phyloP scores from a whole-genome alignment of 225 moss, liverwort and hornwort genomes.

The Sphagnum tenellum region DNA sequence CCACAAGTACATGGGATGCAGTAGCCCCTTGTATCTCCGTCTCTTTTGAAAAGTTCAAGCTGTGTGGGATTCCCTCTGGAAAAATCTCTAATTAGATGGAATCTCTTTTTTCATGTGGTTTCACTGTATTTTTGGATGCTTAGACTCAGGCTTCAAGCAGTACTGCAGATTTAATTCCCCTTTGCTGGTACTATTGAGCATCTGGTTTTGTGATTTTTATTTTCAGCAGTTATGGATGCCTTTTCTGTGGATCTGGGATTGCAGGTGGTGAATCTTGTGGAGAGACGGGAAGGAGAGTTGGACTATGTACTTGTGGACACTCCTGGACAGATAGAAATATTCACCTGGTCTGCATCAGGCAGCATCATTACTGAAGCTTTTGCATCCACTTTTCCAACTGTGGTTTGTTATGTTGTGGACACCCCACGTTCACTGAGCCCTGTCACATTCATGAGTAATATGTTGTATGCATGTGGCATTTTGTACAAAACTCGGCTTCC shows the following conservation, averaged over 20 bases:
- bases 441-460: constrained; percentile 96
- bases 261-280: constrained; percentile 91
- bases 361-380: constrained; percentile 84
- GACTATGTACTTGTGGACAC: constrained; percentile 97
- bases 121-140: too few species aligned
- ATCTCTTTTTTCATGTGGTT: too few species aligned
- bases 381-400: constrained; percentile 88
- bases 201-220: too few species aligned
- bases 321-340: constrained; percentile 96
- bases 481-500: constrained; percentile 90
- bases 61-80: too few species aligned
- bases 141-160: too few species aligned
- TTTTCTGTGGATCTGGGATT: constrained; percentile 2
- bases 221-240: too few species aligned
- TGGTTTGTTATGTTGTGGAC: constrained; percentile 83
- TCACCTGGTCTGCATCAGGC: constrained; percentile 96
- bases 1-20: too few species aligned
- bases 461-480: constrained; percentile 93
- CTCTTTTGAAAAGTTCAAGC: too few species aligned
- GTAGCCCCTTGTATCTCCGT: too few species aligned
- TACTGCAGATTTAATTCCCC: too few species aligned
- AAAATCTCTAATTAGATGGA: too few species aligned
- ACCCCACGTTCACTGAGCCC: constrained; percentile 85
- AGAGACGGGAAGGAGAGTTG: constrained; percentile 59
- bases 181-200: too few species aligned